phyloP scores from a whole-genome alignment of 768 basidiomycete genomes.

The Russula foetens region DNA sequence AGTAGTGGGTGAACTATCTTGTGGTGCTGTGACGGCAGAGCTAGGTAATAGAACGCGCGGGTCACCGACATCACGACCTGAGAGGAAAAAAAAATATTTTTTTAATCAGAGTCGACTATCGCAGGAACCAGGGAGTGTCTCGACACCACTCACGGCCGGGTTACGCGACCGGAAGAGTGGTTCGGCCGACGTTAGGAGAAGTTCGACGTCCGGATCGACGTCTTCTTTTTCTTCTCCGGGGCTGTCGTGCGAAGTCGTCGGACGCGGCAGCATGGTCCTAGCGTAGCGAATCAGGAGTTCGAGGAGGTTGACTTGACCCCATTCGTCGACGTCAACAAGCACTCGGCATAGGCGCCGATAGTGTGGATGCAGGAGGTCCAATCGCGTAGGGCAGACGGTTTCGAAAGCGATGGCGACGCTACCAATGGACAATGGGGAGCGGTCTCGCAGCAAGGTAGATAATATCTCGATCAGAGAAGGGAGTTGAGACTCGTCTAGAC shows the following conservation, averaged over 20 bases:
- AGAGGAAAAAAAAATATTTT: neutral
- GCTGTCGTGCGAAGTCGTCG: constrained; percentile 31
- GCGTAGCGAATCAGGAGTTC: constrained; percentile 77
- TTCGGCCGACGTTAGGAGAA: constrained; percentile 63
- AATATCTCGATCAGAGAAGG: constrained; percentile 63
- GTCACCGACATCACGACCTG: constrained; percentile 77
- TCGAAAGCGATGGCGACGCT: constrained; percentile 81
- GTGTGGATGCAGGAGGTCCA: constrained; percentile 84
- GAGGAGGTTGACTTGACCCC: constrained; percentile 84
- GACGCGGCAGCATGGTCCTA: constrained; percentile 71
- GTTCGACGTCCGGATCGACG: constrained; percentile 67
- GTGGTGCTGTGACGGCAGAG: constrained; percentile 43
- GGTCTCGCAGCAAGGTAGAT: constrained; percentile 55
- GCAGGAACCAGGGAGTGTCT: neutral
- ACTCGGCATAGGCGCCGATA: constrained; percentile 77
- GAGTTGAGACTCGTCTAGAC: constrained; percentile 67
- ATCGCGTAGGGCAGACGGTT: constrained; percentile 74
- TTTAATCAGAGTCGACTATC: neutral
- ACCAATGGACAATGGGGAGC: constrained; percentile 83
- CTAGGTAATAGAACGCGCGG: constrained; percentile 67
- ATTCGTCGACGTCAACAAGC: constrained; percentile 91
- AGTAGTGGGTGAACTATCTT: constrained; percentile 68
- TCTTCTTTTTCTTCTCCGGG: constrained; percentile 42
- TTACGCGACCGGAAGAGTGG: constrained; percentile 82
- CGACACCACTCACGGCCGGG: constrained; percentile 55